Conservation (phyloP, 2,329 filamentous ascomycete species). For the Aureobasidium sp. region DNA sequence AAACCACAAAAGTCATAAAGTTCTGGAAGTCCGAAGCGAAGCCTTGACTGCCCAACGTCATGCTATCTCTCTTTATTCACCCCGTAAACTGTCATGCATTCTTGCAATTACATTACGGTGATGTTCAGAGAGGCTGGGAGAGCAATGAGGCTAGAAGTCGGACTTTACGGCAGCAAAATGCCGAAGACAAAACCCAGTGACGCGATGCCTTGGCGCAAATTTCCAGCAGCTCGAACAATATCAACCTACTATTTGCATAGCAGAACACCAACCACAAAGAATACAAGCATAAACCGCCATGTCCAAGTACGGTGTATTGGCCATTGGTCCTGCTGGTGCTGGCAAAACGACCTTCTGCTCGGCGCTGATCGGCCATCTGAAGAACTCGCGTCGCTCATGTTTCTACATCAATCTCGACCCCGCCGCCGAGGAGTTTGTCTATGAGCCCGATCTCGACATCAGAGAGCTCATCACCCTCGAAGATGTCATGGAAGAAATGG, state of each 20-base stretch:
- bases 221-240: slow-evolving; percentile 27
- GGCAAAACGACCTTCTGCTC: slow-evolving; percentile 97
- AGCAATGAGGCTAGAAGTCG: not conserved
- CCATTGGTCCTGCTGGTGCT: slow-evolving; percentile 93
- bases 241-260: slow-evolving; percentile 22
- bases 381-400: slow-evolving; percentile 81
- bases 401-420: slow-evolving; percentile 99
- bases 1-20: too few relatives aligned
- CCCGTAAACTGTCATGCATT: too few relatives aligned
- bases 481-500: slow-evolving; percentile 94
- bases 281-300: slow-evolving; percentile 69
- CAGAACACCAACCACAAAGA: slow-evolving; percentile 37
- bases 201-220: slow-evolving; percentile 10
- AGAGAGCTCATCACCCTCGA: slow-evolving; percentile 88
- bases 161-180: slow-evolving; percentile 8
- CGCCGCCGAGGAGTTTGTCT: slow-evolving; percentile 85
- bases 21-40: too few relatives aligned
- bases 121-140: not conserved
- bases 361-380: slow-evolving; percentile 83
- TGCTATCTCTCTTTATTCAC: too few relatives aligned
- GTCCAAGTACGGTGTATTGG: slow-evolving; percentile 78
- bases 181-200: not conserved
- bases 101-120: too few relatives aligned
- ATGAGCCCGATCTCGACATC: slow-evolving; percentile 89
- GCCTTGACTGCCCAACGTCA: too few relatives aligned